Evolutionary conservation across 1,284 basidiomycete genomes (phyloP).

Genomic region (Moesziomyces parantarcticus): DNA sequence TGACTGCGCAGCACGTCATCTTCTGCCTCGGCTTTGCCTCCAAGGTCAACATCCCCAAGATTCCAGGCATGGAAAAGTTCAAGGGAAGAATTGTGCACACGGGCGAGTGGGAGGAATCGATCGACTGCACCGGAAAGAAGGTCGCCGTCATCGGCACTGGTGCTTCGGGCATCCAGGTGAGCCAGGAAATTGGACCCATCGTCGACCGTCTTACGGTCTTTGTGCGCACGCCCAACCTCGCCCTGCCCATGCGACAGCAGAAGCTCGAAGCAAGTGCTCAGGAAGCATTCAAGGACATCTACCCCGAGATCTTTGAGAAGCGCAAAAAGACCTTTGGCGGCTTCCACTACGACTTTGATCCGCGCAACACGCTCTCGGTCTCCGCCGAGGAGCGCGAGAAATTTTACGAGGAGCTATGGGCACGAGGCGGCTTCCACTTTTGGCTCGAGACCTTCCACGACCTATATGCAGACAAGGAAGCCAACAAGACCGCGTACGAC

Average conservation of each 20-base stretch:
- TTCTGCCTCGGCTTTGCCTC: conserved; percentile 54
- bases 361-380: conserved; percentile 30
- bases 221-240: conserved; percentile 55
- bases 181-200: conserved; percentile 62
- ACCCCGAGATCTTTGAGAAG: conserved; percentile 53
- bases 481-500: conserved; percentile 50
- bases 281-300: conserved; percentile 50
- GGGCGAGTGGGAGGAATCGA: conserved; percentile 73
- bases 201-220: conserved; percentile 52
- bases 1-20: conserved; percentile 48
- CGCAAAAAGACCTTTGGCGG: conserved; percentile 53
- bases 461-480: conserved; percentile 42
- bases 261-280: conserved; percentile 45
- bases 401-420: conserved; percentile 47
- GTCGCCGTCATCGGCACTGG: conserved; percentile 77
- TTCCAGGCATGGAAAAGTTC: conserved; percentile 71
- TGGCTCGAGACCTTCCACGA: conserved; percentile 57
- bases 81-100: conserved; percentile 73
- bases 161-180: conserved; percentile 72
- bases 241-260: conserved; percentile 51
- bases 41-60: conserved; percentile 69
- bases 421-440: conserved; percentile 46
- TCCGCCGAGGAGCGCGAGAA: conserved; percentile 46
- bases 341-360: conserved; percentile 56
- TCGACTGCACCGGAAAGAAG: conserved; percentile 72